Percentiles rank a stretch among this genome's conserved stretches.
Evolutionary conservation across 2,329 filamentous ascomycete genomes (phyloP).

Genomic region (Esteya vermicola): DNA sequence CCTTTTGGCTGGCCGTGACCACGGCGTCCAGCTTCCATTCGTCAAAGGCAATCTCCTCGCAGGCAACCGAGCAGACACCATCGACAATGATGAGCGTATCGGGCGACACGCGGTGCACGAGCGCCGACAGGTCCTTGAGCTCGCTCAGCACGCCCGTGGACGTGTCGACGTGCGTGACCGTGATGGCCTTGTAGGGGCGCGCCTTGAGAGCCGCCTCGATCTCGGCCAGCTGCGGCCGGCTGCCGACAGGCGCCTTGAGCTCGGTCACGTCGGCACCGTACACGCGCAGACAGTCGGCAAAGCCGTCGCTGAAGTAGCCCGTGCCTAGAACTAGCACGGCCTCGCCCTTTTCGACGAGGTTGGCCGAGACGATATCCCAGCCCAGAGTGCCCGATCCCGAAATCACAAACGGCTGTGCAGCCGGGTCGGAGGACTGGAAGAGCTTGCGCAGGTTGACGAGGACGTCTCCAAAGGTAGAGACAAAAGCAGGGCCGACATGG

Average conservation of each 20-base stretch:
- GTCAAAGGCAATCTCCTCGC: slow-evolving; percentile 92
- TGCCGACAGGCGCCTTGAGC: slow-evolving; percentile 77
- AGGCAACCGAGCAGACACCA: slow-evolving; percentile 92
- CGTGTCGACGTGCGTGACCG: slow-evolving; percentile 93
- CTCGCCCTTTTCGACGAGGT: slow-evolving; percentile 79
- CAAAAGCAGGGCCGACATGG: slow-evolving; percentile 81
- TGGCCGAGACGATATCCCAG: slow-evolving; percentile 93
- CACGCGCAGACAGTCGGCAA: slow-evolving; percentile 79
- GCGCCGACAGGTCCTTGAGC: slow-evolving; percentile 66
- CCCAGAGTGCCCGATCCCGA: slow-evolving; percentile 90
- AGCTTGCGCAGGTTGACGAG: slow-evolving; percentile 80
- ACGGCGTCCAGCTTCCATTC: slow-evolving; percentile 88
- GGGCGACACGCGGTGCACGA: slow-evolving; percentile 76
- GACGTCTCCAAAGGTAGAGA: slow-evolving; percentile 81
- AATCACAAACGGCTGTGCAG: slow-evolving; percentile 82
- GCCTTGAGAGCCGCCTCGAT: slow-evolving; percentile 78
- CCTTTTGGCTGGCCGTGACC: slow-evolving; percentile 91
- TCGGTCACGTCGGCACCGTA: slow-evolving; percentile 88
- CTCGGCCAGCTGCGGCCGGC: slow-evolving; percentile 71
- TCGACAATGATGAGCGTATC: slow-evolving; percentile 88
- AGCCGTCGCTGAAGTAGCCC: slow-evolving; percentile 93
- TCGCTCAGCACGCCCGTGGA: slow-evolving; percentile 93
- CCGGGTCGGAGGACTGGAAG: slow-evolving; percentile 75
- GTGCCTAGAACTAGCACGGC: slow-evolving; percentile 87
- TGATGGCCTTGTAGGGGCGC: slow-evolving; percentile 89